A percentile compares a stretch with the other conserved stretches of the same genome.
Evolutionary conservation across 192 early-diverging fungal species (phyloP).

Genomic region (Backusella psychrophila): DNA sequence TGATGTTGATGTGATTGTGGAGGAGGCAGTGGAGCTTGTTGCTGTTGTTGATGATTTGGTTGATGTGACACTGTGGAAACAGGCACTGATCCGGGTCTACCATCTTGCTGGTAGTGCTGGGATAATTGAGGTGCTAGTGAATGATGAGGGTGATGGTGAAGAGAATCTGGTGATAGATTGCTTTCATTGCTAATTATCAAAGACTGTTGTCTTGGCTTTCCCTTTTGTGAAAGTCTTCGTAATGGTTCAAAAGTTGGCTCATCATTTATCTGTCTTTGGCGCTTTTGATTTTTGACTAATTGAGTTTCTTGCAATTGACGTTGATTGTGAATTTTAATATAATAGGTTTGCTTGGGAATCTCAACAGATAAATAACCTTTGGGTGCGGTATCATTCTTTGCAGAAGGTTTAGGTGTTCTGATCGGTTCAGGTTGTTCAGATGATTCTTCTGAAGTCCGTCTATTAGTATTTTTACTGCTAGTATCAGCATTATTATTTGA

Average conservation of each 20-base stretch:
- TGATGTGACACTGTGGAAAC: background rate
- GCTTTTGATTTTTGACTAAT: background rate
- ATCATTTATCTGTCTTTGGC: background rate
- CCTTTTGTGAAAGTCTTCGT: background rate
- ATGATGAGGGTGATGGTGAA: background rate
- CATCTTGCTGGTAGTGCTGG: background rate
- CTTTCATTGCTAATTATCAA: background rate
- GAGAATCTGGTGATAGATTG: background rate
- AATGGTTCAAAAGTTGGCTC: constrained; percentile 2
- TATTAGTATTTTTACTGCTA: background rate
- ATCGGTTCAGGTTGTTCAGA: background rate
- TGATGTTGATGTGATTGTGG: background rate
- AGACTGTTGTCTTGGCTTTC: background rate
- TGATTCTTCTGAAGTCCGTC: background rate
- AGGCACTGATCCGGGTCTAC: background rate
- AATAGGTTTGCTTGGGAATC: constrained; percentile 23
- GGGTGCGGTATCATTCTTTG: background rate
- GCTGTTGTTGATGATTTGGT: background rate
- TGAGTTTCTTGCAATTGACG: constrained; percentile 12
- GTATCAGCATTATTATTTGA: background rate
- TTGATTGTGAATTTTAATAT: constrained; percentile 25
- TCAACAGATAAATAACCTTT: constrained; percentile 21
- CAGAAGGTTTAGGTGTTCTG: background rate
- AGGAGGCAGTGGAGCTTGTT: background rate
- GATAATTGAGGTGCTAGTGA: background rate